These are phyloP conservation scores for Eucommia ulmoides DNA, from an alignment of 257 asterid species.

Conservation along the genomic window DNA sequence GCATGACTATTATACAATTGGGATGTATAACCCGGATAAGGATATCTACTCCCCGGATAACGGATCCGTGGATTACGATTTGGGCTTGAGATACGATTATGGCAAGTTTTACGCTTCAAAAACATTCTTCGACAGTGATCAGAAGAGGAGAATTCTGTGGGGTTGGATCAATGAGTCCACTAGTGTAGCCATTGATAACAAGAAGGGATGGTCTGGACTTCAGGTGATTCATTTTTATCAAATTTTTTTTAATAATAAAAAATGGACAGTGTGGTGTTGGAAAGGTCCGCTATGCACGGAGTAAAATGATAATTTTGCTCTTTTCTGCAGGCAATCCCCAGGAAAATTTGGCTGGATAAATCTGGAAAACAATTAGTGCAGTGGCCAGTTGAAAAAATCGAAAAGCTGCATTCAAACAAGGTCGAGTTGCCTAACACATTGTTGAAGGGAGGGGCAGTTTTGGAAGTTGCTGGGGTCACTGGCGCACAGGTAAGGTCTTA, in stretches of 20 bases:
- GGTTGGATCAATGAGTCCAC: constrained; percentile 38
- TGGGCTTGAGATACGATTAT: constrained; percentile 29
- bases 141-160: constrained; percentile 27
- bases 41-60: constrained; percentile 23
- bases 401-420: constrained; percentile 12
- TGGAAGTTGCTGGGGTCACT: constrained; percentile 17
- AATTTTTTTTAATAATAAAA: too few species aligned
- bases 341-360: constrained; percentile 17
- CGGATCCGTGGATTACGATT: constrained; percentile 5
- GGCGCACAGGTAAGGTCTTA: constrained; percentile 22
- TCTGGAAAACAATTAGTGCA: constrained; percentile 18
- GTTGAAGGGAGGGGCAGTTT: constrained; percentile 14
- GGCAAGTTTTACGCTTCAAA: constrained; percentile 45
- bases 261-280: too few species aligned
- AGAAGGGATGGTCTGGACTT: constrained; percentile 33
- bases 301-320: too few species aligned
- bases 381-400: constrained; percentile 22
- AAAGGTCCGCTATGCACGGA: too few species aligned
- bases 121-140: constrained; percentile 24
- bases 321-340: background rate
- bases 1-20: constrained; percentile 26
- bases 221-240: constrained; percentile 18
- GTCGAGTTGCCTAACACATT: constrained; percentile 2
- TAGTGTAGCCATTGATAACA: constrained; percentile 3
- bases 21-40: constrained; percentile 10